Conservation (phyloP, 495 filamentous ascomycete species). For the Eremomyces bilateralis region DNA sequence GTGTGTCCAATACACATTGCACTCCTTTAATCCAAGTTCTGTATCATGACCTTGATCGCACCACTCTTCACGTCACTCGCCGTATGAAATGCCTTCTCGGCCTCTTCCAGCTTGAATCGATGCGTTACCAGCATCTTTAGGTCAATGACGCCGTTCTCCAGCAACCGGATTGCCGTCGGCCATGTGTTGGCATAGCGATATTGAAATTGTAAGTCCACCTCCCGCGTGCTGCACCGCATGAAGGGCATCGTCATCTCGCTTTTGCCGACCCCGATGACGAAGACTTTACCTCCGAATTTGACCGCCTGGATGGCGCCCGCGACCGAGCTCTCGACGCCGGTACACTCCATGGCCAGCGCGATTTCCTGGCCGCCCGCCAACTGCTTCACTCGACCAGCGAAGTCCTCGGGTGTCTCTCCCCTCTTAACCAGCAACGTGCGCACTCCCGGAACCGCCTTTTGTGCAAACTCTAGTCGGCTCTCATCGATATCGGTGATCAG, state of each 20-base stretch:
- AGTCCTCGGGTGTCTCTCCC: constrained; percentile 41
- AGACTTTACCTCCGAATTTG: constrained; percentile 85
- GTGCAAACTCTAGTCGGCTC: constrained; percentile 60
- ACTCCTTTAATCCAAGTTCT: constrained; percentile 30
- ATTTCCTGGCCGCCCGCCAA: constrained; percentile 52
- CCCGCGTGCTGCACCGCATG: constrained; percentile 71
- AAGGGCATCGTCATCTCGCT: constrained; percentile 87
- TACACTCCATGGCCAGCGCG: constrained; percentile 66
- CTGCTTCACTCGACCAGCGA: constrained; percentile 40
- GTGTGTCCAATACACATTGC: too few species aligned
- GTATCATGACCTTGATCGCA: constrained; percentile 88
- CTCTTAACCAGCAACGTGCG: constrained; percentile 59
- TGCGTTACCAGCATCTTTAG: constrained; percentile 69
- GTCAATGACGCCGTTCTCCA: constrained; percentile 63
- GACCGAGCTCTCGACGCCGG: constrained; percentile 77
- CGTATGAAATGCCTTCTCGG: constrained; percentile 70
- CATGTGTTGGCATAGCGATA: constrained; percentile 92
- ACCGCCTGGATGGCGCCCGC: constrained; percentile 66
- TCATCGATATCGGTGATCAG: constrained; percentile 88
- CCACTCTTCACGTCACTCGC: constrained; percentile 74
- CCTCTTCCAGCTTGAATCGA: constrained; percentile 66
- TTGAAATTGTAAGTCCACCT: constrained; percentile 89
- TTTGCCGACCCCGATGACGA: constrained; percentile 82
- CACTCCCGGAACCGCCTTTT: constrained; percentile 48
- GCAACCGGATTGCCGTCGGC: constrained; percentile 75